Conservation (phyloP, 106 monocot genomes). For the Apostasia shenzhenica region DNA sequence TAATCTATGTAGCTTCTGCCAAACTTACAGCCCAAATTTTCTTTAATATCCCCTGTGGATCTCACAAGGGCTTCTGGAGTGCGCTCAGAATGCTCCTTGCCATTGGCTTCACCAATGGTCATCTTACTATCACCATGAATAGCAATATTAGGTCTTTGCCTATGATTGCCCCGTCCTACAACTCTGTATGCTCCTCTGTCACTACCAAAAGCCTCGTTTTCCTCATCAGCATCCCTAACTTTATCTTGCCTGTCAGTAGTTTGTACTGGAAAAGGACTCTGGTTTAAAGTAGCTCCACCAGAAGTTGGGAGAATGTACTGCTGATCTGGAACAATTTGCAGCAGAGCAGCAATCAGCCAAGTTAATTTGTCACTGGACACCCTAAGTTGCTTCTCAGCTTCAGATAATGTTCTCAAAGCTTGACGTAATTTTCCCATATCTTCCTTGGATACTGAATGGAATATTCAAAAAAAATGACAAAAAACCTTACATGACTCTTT, state of each 20-base stretch:
- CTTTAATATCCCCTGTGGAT: not conserved
- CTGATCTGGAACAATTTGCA: conserved; percentile 91
- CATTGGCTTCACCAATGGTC: not conserved
- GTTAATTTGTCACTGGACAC: conserved; percentile 88
- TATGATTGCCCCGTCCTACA: conserved; percentile 4
- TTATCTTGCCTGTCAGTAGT: conserved; percentile 13
- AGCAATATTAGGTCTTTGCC: conserved; percentile 4
- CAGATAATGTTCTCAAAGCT: conserved; percentile 82
- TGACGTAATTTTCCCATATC: conserved; percentile 80
- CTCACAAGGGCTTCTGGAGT: conserved; percentile 9
- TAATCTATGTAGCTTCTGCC: conserved; percentile 13
- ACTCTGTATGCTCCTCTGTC: conserved; percentile 12
- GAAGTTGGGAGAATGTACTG: conserved; percentile 55
- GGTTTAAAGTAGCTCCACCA: conserved; percentile 34
- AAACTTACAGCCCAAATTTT: conserved; percentile 5
- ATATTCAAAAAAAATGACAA: not conserved
- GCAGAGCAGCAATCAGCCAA: conserved; percentile 92
- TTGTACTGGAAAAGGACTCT: conserved; percentile 28
- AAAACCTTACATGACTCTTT: not conserved
- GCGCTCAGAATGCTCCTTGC: conserved; percentile 1
- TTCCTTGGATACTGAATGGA: conserved; percentile 69
- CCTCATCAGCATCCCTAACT: conserved; percentile 12
- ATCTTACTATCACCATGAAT: conserved; percentile 9
- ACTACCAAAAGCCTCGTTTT: conserved; percentile 8
- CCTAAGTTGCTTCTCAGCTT: conserved; percentile 86